A percentile compares a stretch with the other conserved stretches of the same genome.
phyloP scores from a whole-genome alignment of 148 eudicot genomes.

The Fagopyrum homotropicum region DNA sequence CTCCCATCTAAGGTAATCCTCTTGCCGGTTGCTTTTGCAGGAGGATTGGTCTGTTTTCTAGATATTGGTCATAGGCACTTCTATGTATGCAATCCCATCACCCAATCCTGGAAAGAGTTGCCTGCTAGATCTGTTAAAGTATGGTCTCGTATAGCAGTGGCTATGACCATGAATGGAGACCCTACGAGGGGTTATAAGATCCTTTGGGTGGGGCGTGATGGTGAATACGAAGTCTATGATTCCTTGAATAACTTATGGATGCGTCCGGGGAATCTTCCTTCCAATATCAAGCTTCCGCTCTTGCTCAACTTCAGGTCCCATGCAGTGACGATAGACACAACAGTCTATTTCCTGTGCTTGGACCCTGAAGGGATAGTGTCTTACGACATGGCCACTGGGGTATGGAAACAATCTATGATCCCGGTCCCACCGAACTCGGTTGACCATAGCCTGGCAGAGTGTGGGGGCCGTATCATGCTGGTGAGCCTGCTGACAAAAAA shows the following conservation, averaged over 20 bases:
- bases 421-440: slow-evolving; percentile 64
- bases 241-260: slow-evolving; percentile 57
- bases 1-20: slow-evolving; percentile 58
- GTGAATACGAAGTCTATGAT: slow-evolving; percentile 77
- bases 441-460: slow-evolving; percentile 69
- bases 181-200: slow-evolving; percentile 62
- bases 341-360: slow-evolving; percentile 63
- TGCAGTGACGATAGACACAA: slow-evolving; percentile 39
- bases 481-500: slow-evolving; percentile 80
- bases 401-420: slow-evolving; percentile 67
- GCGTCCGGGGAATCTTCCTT: slow-evolving; percentile 49
- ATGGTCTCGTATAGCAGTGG: slow-evolving; percentile 86
- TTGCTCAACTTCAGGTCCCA: slow-evolving; percentile 73
- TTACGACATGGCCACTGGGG: slow-evolving; percentile 46
- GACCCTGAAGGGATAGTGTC: slow-evolving; percentile 85
- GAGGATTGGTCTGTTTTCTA: slow-evolving; percentile 86
- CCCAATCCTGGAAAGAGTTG: slow-evolving; percentile 66
- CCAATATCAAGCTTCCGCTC: slow-evolving; percentile 58
- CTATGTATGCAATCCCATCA: slow-evolving; percentile 79
- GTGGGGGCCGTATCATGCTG: slow-evolving; percentile 63
- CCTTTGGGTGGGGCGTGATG: slow-evolving; percentile 77
- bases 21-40: slow-evolving; percentile 85
- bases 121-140: slow-evolving; percentile 60
- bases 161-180: slow-evolving; percentile 52
- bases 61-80: slow-evolving; percentile 68